phyloP scores from a whole-genome alignment of 2,329 filamentous ascomycete genomes.

The Trichoderma arundinaceum region DNA sequence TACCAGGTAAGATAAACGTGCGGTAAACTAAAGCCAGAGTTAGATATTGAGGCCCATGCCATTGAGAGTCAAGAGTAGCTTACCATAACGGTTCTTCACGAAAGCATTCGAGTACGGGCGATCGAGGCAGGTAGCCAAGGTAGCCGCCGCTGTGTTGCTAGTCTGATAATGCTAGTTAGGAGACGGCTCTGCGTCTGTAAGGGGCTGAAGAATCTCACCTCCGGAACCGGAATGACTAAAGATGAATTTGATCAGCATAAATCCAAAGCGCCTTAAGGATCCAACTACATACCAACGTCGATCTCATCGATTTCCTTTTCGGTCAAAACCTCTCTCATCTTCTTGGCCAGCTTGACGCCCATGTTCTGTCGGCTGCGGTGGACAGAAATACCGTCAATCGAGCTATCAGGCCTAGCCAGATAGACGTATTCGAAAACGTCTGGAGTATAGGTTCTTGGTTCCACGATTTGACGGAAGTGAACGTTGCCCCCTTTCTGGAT shows the following conservation, averaged over 20 bases:
- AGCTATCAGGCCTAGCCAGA: slow-evolving; percentile 79
- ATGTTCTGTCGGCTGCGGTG: slow-evolving; percentile 84
- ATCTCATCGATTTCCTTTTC: slow-evolving; percentile 74
- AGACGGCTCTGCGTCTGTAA: neutral
- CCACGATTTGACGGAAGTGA: slow-evolving; percentile 75
- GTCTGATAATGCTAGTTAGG: slow-evolving; percentile 56
- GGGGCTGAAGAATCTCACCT: slow-evolving; percentile 37
- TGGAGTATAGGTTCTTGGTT: slow-evolving; percentile 73
- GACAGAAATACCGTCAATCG: slow-evolving; percentile 88
- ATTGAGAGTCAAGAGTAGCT: neutral
- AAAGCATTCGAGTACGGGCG: slow-evolving; percentile 83
- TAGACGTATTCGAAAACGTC: slow-evolving; percentile 86
- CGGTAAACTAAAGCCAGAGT: neutral
- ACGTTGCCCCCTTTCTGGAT: slow-evolving; percentile 78
- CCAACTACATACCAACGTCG: slow-evolving; percentile 59
- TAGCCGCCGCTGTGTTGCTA: slow-evolving; percentile 78
- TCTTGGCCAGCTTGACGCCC: slow-evolving; percentile 80
- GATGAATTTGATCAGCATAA: neutral
- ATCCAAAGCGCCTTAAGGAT: too few species aligned
- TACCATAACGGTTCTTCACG: slow-evolving; percentile 79
- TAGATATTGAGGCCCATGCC: neutral
- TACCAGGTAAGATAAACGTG: slow-evolving; percentile 21
- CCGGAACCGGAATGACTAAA: slow-evolving; percentile 73
- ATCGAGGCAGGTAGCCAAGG: slow-evolving; percentile 73
- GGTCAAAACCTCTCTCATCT: slow-evolving; percentile 70